Conservation (phyloP, 768 basidiomycete species). For the Clitopilus hobsonii region DNA sequence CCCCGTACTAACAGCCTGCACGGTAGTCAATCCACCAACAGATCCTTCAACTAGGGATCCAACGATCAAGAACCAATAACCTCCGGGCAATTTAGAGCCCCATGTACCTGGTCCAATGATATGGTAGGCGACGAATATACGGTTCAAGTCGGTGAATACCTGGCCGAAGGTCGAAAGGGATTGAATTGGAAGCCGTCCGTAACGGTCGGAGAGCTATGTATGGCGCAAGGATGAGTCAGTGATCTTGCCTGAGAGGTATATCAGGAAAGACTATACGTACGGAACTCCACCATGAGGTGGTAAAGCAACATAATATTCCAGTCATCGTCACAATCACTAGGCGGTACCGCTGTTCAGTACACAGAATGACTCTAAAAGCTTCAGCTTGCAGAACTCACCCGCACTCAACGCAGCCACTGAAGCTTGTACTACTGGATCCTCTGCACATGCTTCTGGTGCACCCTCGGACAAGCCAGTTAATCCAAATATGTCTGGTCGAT, state of each 20-base stretch:
- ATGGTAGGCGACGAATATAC: constrained; percentile 60
- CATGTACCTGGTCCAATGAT: too few species aligned
- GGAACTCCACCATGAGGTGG: constrained; percentile 83
- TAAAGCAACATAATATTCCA: constrained; percentile 74
- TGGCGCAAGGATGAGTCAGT: neutral
- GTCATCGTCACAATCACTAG: constrained; percentile 63
- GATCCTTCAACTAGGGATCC: constrained; percentile 64
- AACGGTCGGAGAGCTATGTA: constrained; percentile 71
- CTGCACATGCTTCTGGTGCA: constrained; percentile 38
- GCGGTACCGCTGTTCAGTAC: constrained; percentile 5
- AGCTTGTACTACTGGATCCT: constrained; percentile 73
- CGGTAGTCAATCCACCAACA: constrained; percentile 63
- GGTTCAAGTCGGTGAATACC: constrained; percentile 56
- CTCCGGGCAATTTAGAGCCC: constrained; percentile 63
- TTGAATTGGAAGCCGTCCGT: constrained; percentile 66
- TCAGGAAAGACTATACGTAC: constrained; percentile 35
- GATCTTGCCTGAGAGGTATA: neutral
- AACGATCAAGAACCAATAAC: constrained; percentile 74
- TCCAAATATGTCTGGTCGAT: constrained; percentile 52
- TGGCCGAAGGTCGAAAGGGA: constrained; percentile 57
- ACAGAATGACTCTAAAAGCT: constrained; percentile 1
- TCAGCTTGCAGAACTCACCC: constrained; percentile 32
- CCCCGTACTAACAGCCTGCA: constrained; percentile 50
- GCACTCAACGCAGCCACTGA: constrained; percentile 62
- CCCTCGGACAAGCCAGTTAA: too few species aligned